Percentiles rank a stretch among this genome's conserved stretches.
These are phyloP conservation scores for Osmozyma mogii DNA, from an alignment of 805 yeast genomes.

Conservation along the genomic window DNA sequence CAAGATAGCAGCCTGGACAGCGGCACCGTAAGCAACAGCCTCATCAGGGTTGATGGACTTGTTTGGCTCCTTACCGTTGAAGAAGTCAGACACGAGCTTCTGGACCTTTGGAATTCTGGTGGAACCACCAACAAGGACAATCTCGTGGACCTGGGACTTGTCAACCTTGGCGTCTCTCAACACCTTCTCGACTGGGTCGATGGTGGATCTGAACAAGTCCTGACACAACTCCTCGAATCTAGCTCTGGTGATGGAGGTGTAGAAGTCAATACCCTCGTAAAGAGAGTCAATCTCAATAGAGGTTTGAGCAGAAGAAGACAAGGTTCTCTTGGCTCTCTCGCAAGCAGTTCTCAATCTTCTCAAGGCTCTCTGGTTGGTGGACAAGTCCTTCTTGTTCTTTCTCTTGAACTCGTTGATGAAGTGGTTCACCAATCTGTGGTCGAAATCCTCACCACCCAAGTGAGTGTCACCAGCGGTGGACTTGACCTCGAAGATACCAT, in stretches of 20 bases:
- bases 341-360: constrained; percentile 98
- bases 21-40: constrained; percentile 99
- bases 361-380: constrained; percentile 91
- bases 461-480: constrained; percentile 49
- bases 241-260: constrained; percentile 94
- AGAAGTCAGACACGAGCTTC: constrained; percentile 91
- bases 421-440: constrained; percentile 90
- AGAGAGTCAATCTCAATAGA: constrained; percentile 92
- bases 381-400: constrained; percentile 92
- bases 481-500: constrained; percentile 43
- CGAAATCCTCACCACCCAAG: constrained; percentile 98
- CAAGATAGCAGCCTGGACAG: constrained; percentile 95
- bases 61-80: constrained; percentile 96
- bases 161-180: constrained; percentile 84
- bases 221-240: constrained; percentile 96
- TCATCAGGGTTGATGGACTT: constrained; percentile 97
- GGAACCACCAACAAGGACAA: constrained; percentile 95
- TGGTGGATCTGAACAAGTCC: constrained; percentile 86
- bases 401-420: constrained; percentile 95
- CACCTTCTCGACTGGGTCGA: constrained; percentile 94
- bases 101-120: constrained; percentile 97
- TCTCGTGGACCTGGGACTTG: constrained; percentile 85
- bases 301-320: constrained; percentile 93
- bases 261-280: constrained; percentile 92
- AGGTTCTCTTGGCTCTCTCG: constrained; percentile 98